Percentiles rank a stretch among this genome's conserved stretches.
Evolutionary conservation across 2,329 filamentous ascomycete genomes (phyloP).

Genomic region (Plectosphaerella sp.): DNA sequence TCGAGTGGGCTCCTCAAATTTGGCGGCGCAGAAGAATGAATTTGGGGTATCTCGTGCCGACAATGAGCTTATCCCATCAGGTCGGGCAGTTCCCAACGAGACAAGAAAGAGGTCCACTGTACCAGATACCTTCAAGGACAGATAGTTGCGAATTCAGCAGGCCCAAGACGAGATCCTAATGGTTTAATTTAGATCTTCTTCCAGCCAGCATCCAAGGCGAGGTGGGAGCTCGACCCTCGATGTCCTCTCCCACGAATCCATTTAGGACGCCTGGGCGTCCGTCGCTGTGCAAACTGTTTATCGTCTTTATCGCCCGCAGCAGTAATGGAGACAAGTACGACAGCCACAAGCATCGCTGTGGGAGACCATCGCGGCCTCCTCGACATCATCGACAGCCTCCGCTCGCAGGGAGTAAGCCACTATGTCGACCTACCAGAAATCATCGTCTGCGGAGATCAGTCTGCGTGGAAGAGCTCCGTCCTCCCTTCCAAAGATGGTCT

Average conservation of each 20-base stretch:
- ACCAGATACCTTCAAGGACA: no score
- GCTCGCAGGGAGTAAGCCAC: constrained; percentile 28
- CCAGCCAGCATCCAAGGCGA: not conserved
- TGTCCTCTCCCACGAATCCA: not conserved
- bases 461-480: constrained; percentile 60
- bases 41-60: no score
- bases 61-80: no score
- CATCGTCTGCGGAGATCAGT: constrained; percentile 59
- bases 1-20: no score
- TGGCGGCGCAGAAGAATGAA: no score
- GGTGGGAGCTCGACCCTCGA: not conserved
- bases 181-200: no score
- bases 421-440: constrained; percentile 39
- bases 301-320: not conserved
- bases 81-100: no score
- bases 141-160: no score
- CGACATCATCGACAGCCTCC: constrained; percentile 32
- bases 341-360: not conserved
- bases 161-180: no score
- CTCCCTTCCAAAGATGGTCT: constrained; percentile 53
- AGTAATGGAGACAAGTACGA: not conserved
- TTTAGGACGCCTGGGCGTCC: not conserved
- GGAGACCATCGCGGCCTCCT: constrained; percentile 30
- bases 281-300: not conserved
- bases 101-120: no score